A percentile compares a stretch with the other conserved stretches of the same genome.
Evolutionary conservation across 768 basidiomycete species (phyloP).

Genomic region (Phlegmacium glaucopus): DNA sequence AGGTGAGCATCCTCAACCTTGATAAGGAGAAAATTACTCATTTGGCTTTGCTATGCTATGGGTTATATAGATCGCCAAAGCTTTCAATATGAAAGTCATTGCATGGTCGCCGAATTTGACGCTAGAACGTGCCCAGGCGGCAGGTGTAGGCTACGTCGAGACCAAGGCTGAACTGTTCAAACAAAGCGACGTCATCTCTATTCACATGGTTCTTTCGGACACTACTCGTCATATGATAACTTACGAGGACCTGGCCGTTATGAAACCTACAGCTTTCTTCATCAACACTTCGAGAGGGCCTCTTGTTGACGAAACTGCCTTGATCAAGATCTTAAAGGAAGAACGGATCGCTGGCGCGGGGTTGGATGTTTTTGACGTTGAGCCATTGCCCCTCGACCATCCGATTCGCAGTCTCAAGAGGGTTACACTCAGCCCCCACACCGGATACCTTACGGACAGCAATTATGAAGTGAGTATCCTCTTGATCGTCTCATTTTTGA

Average conservation of each 20-base stretch:
- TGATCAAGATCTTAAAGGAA: slow-evolving; percentile 45
- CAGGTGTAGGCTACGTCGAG: slow-evolving; percentile 45
- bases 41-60: background rate
- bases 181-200: slow-evolving; percentile 54
- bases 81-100: slow-evolving; percentile 55
- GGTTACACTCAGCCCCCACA: slow-evolving; percentile 60
- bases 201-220: slow-evolving; percentile 57
- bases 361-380: slow-evolving; percentile 63
- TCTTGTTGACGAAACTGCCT: slow-evolving; percentile 54
- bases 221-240: slow-evolving; percentile 47
- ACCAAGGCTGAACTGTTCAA: slow-evolving; percentile 53
- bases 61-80: slow-evolving; percentile 47
- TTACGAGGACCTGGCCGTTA: slow-evolving; percentile 40
- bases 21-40: background rate
- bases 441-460: slow-evolving; percentile 50
- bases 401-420: slow-evolving; percentile 48
- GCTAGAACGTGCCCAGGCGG: slow-evolving; percentile 46
- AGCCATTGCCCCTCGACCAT: slow-evolving; percentile 61
- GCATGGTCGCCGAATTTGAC: slow-evolving; percentile 69
- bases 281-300: slow-evolving; percentile 70
- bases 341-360: slow-evolving; percentile 55
- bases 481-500: background rate
- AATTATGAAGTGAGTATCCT: slow-evolving; percentile 46
- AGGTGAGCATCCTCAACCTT: slow-evolving; percentile 24
- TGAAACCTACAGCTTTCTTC: slow-evolving; percentile 58